These are phyloP conservation scores for Russula emetica DNA, from an alignment of 768 basidiomycete genomes.

Conservation along the genomic window DNA sequence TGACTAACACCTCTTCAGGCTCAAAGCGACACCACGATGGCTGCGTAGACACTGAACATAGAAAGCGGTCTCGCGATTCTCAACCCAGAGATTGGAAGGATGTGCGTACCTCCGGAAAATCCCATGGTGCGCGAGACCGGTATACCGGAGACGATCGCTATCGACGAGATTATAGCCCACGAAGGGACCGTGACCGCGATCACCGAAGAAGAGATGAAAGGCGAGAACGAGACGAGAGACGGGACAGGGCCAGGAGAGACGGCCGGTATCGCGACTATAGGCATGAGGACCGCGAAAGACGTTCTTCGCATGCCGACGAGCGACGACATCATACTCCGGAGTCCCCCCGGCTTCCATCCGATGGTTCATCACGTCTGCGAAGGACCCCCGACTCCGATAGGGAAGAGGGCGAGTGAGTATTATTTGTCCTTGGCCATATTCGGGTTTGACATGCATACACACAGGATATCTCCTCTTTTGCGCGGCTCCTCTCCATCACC, in stretches of 20 bases:
- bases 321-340: constrained; percentile 23
- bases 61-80: constrained; percentile 54
- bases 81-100: constrained; percentile 68
- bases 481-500: constrained; percentile 28
- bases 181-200: constrained; percentile 31
- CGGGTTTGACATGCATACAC: constrained; percentile 20
- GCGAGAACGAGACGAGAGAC: constrained; percentile 31
- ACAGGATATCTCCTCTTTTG: constrained; percentile 61
- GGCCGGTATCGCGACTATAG: constrained; percentile 31
- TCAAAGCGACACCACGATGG: constrained; percentile 76
- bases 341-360: constrained; percentile 15
- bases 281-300: constrained; percentile 21
- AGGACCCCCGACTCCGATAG: constrained; percentile 49
- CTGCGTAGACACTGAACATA: constrained; percentile 37
- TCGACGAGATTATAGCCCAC: constrained; percentile 30
- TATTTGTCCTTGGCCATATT: constrained; percentile 22
- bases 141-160: constrained; percentile 38
- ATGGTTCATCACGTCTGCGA: constrained; percentile 26
- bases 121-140: constrained; percentile 33
- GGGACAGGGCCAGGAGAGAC: constrained; percentile 38
- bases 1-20: constrained; percentile 85
- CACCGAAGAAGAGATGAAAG: constrained; percentile 37
- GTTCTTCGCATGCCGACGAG: constrained; percentile 17
- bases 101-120: constrained; percentile 43
- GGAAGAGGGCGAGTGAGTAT: constrained; percentile 94